Evolutionary conservation across 169 alveolate species (phyloP), one percentile per base, ranked within the genome.

Genomic region (Theileria orientalis): DNA sequence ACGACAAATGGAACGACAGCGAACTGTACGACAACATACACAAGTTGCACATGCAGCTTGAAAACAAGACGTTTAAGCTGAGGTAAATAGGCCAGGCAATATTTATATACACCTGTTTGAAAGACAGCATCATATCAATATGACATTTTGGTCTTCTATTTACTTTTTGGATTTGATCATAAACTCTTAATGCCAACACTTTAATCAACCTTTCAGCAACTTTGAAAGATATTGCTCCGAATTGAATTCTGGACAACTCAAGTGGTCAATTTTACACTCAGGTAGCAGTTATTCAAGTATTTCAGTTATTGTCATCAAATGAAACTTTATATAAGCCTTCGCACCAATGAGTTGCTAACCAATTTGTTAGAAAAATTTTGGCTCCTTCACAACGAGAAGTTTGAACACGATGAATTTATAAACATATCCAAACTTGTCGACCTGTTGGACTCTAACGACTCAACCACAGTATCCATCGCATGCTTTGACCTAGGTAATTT

Each of bases 1-100:
- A 91, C 80, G 95, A 91, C 74, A 91, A 91, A 44, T 91, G 95
- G 95, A 72, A 90, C 30, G 95, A 91, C 46, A 84, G 78, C 64
- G 95, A 91, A 46, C 83, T 91, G 19, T 91, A 91, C 74, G 95
- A 90, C 52, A 87, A 84, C 67, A 84, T 91, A 25, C 86, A 84
- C 35, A 92, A 86, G 72, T 93, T 90, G 25, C 90, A 79, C 64
- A 84, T 83, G 56, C 79, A 72, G 51, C 76, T 91, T 35, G 94
- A 91, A 47, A 86, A 85, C 71, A 85, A 91, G 33, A 83, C 88
- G 21, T 80, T 85, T 19, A 90, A 87, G 54, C 73, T 74, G 64
- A 84, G 90, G 90, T 83, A 49, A 27, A 64, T n/a, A n/a, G 30
- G 57, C n/a, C 25, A 14, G 13, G 32, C 42, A 14, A 8, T 66